Percentiles rank a stretch among this genome's conserved stretches.
Conservation (phyloP, 805 yeast genomes). For the Ogataea trehalophila region DNA sequence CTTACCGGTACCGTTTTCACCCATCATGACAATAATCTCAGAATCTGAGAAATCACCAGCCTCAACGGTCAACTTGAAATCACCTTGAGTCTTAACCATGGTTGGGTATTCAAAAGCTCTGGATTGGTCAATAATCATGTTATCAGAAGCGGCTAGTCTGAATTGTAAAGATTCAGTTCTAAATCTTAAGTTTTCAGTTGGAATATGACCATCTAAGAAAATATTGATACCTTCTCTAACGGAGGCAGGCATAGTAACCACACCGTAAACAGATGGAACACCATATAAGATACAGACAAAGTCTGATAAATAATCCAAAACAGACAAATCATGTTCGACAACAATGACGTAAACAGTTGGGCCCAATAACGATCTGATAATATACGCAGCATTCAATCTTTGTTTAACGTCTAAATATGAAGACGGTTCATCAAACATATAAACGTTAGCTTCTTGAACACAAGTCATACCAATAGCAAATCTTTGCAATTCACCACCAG, state of each 20-base stretch:
- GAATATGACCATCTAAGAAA: constrained; percentile 96
- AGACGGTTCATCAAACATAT: constrained; percentile 99
- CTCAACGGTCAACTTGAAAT: constrained; percentile 78
- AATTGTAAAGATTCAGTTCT: constrained; percentile 95
- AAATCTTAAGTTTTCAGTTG: constrained; percentile 94
- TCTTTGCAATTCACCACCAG: constrained; percentile 99
- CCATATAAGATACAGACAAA: constrained; percentile 96
- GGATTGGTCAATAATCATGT: constrained; percentile 68
- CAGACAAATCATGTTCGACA: constrained; percentile 98
- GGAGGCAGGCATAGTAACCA: constrained; percentile 91
- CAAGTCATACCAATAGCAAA: constrained; percentile 97
- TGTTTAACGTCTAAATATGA: constrained; percentile 98
- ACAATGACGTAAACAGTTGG: constrained; percentile 84
- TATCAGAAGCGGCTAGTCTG: constrained; percentile 81
- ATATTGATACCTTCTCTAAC: constrained; percentile 99
- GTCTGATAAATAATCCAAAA: constrained; percentile 93
- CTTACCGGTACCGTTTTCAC: constrained; percentile 99
- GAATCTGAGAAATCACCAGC: constrained; percentile 92
- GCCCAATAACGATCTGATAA: constrained; percentile 78
- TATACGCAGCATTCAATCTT: constrained; percentile 95
- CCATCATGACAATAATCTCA: constrained; percentile 98
- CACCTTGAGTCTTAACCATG: constrained; percentile 92
- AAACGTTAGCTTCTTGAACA: constrained; percentile 90
- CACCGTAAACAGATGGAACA: constrained; percentile 98
- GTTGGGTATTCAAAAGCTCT: constrained; percentile 73